Conservation (phyloP, 2,329 filamentous ascomycete species). For the Verticillium nonalfalfae region DNA sequence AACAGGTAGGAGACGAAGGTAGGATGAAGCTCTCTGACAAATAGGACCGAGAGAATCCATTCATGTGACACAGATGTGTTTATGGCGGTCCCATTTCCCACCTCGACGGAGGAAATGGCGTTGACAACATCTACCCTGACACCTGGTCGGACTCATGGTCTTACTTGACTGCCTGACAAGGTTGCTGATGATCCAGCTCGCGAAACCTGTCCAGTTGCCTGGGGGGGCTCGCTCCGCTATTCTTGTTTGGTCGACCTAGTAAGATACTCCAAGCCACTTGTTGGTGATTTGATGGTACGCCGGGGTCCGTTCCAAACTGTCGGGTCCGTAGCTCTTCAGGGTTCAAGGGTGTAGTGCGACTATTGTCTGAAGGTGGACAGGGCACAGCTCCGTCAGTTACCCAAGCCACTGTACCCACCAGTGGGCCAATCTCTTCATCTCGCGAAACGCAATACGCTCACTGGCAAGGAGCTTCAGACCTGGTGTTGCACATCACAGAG, state of each 20-base stretch:
- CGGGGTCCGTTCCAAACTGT: slow-evolving; percentile 1
- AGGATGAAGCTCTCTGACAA: neutral
- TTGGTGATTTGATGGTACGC: neutral
- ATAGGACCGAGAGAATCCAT: neutral
- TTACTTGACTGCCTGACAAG: neutral
- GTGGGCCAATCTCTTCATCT: neutral
- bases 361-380: neutral
- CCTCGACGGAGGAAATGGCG: neutral
- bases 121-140: neutral
- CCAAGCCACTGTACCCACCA: neutral
- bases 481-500: neutral
- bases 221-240: neutral
- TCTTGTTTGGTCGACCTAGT: neutral
- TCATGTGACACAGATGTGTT: neutral
- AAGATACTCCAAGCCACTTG: neutral
- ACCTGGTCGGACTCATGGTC: neutral
- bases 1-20: neutral
- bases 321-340: neutral
- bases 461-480: neutral
- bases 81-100: no score
- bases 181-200: neutral
- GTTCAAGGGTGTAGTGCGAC: slow-evolving; percentile 1
- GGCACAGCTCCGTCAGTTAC: neutral
- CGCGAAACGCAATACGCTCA: neutral
- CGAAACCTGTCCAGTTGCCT: neutral